These are phyloP conservation scores for Kalmusia sp. DNA, from an alignment of 2,329 filamentous ascomycete genomes.

Conservation along the genomic window DNA sequence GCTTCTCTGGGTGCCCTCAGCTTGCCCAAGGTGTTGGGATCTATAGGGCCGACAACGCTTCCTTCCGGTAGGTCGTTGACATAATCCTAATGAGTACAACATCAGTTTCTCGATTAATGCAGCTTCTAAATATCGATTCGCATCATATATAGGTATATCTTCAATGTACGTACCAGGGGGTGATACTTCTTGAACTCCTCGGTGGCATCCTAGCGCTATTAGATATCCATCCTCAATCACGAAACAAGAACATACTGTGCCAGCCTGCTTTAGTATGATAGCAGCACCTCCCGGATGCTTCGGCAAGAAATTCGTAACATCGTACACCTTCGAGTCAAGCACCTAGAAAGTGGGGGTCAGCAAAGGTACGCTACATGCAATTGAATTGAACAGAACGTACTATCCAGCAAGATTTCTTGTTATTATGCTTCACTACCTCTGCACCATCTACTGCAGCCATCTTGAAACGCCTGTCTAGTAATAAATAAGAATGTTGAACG, in stretches of 20 bases:
- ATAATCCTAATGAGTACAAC: slow-evolving; percentile 20
- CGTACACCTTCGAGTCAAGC: slow-evolving; percentile 71
- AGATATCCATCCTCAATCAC: slow-evolving; percentile 1
- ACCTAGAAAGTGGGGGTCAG: slow-evolving; percentile 36
- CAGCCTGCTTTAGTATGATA: slow-evolving; percentile 49
- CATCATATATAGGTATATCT: too few species aligned
- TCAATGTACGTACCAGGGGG: slow-evolving; percentile 24
- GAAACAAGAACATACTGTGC: slow-evolving; percentile 42
- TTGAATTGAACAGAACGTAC: slow-evolving; percentile 29
- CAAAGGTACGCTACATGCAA: background rate
- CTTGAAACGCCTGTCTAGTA: background rate
- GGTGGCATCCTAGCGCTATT: slow-evolving; percentile 37
- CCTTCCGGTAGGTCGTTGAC: slow-evolving; percentile 37
- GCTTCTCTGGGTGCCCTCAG: slow-evolving; percentile 30
- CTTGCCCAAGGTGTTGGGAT: slow-evolving; percentile 40
- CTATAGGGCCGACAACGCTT: slow-evolving; percentile 34
- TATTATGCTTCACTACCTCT: slow-evolving; percentile 43
- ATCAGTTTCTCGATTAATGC: too few species aligned
- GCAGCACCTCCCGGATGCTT: slow-evolving; percentile 68
- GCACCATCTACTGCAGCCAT: slow-evolving; percentile 39
- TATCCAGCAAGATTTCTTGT: slow-evolving; percentile 62
- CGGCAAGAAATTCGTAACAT: slow-evolving; percentile 68
- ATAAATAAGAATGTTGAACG: slow-evolving; percentile 4
- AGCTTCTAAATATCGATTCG: too few species aligned
- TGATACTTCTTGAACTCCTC: slow-evolving; percentile 46